These are phyloP conservation scores for Linnemannia elongata DNA, from an alignment of 192 early-diverging fungal species.

Conservation along the genomic window DNA sequence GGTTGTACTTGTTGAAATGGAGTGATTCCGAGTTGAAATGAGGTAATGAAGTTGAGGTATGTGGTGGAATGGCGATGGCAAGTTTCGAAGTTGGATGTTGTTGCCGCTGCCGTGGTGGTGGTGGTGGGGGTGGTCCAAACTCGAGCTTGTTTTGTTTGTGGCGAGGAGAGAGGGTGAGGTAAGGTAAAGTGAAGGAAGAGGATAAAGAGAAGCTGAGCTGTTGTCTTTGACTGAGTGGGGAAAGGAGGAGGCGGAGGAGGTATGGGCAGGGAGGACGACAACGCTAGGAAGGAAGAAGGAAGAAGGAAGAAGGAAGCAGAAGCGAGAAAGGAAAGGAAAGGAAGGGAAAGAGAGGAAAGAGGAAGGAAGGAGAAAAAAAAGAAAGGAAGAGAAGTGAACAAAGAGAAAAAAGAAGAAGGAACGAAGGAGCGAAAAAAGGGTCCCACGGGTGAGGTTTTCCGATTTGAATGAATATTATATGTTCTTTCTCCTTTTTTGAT, in stretches of 20 bases:
- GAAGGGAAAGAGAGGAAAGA: neutral
- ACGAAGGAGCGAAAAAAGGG: neutral
- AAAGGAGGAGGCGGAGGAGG: neutral
- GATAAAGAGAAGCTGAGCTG: neutral
- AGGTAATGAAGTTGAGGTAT: neutral
- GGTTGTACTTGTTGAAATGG: neutral
- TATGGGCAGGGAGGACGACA: neutral
- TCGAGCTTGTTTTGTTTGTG: neutral
- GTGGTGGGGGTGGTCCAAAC: neutral
- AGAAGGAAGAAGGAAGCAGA: neutral
- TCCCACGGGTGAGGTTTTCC: neutral
- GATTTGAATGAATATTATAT: neutral
- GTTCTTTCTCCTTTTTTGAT: neutral
- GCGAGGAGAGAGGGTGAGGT: neutral
- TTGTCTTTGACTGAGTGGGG: neutral
- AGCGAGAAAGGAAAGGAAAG: neutral
- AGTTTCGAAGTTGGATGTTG: neutral
- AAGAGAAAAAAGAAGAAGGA: neutral
- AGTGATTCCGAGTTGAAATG: neutral
- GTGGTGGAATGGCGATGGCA: neutral
- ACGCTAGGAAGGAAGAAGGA: neutral
- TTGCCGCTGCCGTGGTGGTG: slow-evolving; percentile 5
- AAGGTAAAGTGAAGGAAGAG: neutral
- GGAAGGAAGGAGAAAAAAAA: neutral
- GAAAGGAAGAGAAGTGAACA: neutral